Percentiles rank a stretch among this genome's conserved stretches.
Conservation (phyloP, 2,329 filamentous ascomycete genomes). For the Aspergillus sp. region DNA sequence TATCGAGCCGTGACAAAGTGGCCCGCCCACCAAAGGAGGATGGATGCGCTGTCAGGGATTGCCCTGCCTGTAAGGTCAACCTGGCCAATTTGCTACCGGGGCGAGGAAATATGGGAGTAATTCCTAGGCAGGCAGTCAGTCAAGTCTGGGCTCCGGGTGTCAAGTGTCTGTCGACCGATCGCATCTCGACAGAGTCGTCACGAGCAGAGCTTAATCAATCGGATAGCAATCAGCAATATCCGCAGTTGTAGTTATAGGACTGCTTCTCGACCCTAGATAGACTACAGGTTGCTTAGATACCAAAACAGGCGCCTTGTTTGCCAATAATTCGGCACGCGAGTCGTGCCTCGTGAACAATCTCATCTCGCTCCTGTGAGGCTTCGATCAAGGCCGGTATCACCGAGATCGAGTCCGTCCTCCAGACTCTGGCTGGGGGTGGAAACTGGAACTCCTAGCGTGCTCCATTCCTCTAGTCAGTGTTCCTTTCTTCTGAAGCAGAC, state of each 20-base stretch:
- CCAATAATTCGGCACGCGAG: neutral
- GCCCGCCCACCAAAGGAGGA: neutral
- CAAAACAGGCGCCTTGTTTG: neutral
- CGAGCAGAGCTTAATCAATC: slow-evolving; percentile 1
- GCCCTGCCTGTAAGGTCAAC: neutral
- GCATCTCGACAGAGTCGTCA: neutral
- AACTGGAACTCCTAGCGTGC: slow-evolving; percentile 24
- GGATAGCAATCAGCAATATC: neutral
- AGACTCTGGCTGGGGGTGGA: slow-evolving; percentile 17
- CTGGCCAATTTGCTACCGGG: neutral
- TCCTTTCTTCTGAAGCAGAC: slow-evolving; percentile 12
- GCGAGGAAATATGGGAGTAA: no score
- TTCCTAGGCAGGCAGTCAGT: neutral
- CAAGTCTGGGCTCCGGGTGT: neutral
- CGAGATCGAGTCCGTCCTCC: slow-evolving; percentile 10
- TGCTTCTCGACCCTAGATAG: neutral
- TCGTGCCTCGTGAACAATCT: neutral
- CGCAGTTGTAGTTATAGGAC: neutral
- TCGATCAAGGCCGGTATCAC: slow-evolving; percentile 3
- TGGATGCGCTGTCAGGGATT: neutral
- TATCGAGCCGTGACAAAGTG: neutral
- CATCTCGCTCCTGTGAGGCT: neutral
- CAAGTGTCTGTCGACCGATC: neutral
- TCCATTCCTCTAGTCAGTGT: slow-evolving; percentile 17
- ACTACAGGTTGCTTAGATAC: neutral